A percentile compares a stretch with the other conserved stretches of the same genome.
phyloP scores from a whole-genome alignment of 805 yeast species.

The Ogataea sp. region DNA sequence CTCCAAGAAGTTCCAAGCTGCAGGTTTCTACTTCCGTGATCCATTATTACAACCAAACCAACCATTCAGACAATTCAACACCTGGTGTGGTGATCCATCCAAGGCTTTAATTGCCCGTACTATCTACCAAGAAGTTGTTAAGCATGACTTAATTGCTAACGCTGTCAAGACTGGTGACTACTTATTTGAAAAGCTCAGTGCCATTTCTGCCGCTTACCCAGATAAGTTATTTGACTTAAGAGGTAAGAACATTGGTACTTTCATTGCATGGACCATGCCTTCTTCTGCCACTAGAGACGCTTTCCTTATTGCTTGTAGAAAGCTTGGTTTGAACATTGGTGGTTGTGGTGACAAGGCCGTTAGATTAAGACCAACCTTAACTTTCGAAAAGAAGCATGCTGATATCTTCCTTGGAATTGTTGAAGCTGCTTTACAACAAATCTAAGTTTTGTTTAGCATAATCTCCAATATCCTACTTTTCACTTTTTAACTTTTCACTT shows the following conservation, averaged over 20 bases:
- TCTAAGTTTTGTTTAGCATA: not conserved
- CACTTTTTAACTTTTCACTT: no score
- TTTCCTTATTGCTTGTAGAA: constrained; percentile 36
- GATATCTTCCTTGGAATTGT: constrained; percentile 43
- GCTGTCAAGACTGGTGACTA: constrained; percentile 49
- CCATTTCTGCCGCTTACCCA: constrained; percentile 33
- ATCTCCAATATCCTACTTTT: not conserved
- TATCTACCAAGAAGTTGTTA: constrained; percentile 45
- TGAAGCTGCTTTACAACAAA: constrained; percentile 20
- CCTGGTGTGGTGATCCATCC: constrained; percentile 75
- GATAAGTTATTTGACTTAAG: constrained; percentile 39
- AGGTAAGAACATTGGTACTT: constrained; percentile 57
- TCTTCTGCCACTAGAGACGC: constrained; percentile 35
- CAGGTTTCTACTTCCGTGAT: constrained; percentile 61
- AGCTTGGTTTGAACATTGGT: constrained; percentile 55
- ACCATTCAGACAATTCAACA: constrained; percentile 66
- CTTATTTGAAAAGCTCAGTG: constrained; percentile 34
- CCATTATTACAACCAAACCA: constrained; percentile 48
- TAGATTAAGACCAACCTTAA: constrained; percentile 59
- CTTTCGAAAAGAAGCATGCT: constrained; percentile 54
- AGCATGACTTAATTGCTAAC: constrained; percentile 39
- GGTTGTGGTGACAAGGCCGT: constrained; percentile 56
- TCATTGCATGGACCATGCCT: constrained; percentile 56
- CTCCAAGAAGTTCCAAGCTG: constrained; percentile 66
- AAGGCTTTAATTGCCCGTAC: constrained; percentile 56